phyloP scores from a whole-genome alignment of 345 rosid species.

The Camelina neglecta region DNA sequence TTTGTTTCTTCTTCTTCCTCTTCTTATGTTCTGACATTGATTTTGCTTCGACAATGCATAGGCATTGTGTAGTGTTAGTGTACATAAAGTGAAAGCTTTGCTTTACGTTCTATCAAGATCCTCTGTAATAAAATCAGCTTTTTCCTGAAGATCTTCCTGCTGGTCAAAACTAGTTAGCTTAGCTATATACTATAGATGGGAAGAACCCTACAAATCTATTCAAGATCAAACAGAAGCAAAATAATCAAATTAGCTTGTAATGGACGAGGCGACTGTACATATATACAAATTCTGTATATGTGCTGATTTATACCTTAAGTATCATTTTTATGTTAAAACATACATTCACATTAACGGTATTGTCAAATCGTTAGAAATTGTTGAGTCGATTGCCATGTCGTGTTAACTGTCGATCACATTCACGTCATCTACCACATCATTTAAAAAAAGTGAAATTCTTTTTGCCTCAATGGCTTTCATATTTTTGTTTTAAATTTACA shows the following conservation, averaged over 20 bases:
- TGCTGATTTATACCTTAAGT: no score
- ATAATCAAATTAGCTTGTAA: neutral
- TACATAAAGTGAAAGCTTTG: conserved; percentile 13
- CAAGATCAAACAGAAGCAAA: neutral
- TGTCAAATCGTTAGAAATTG: no score
- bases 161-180: neutral
- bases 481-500: no score
- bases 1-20: conserved; percentile 7
- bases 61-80: neutral
- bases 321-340: no score
- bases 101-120: conserved; percentile 3
- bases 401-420: no score
- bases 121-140: neutral
- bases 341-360: no score
- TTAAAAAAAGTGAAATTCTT: no score
- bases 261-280: no score
- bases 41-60: conserved; percentile 21
- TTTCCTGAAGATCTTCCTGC: neutral
- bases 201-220: neutral
- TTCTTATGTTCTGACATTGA: conserved; percentile 20
- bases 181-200: neutral
- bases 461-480: no score
- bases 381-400: no score
- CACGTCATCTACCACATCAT: no score
- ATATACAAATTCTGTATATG: no score